These are phyloP conservation scores for Elsinoe australis DNA, from an alignment of 2,329 filamentous ascomycete genomes.

Conservation along the genomic window DNA sequence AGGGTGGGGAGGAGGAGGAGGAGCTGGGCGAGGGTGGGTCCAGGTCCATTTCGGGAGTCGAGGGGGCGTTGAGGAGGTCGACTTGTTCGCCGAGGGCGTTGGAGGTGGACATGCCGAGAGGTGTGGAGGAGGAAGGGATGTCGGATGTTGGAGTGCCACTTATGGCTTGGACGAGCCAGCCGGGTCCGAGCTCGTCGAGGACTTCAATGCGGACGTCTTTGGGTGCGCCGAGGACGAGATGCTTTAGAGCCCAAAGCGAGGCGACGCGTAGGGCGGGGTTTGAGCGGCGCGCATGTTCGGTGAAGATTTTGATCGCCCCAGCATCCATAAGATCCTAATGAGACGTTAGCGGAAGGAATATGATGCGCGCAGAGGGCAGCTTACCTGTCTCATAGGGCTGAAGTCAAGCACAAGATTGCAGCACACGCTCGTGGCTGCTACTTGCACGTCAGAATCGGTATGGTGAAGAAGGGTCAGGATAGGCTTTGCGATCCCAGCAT, in stretches of 20 bases:
- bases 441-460: conserved; percentile 67
- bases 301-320: conserved; percentile 68
- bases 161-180: conserved; percentile 75
- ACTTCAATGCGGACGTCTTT: conserved; percentile 68
- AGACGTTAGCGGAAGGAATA: conserved; percentile 7
- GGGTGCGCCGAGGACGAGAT: conserved; percentile 67
- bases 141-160: conserved; percentile 45
- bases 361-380: conserved; percentile 28
- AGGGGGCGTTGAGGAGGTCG: conserved; percentile 49
- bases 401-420: conserved; percentile 83
- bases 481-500: conserved; percentile 72
- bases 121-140: conserved; percentile 27
- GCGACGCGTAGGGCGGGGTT: conserved; percentile 75
- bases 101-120: conserved; percentile 46
- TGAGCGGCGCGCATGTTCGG: conserved; percentile 72
- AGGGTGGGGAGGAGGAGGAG: conserved; percentile 24
- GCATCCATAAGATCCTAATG: conserved; percentile 62
- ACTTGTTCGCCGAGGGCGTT: conserved; percentile 56
- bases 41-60: conserved; percentile 37
- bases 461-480: conserved; percentile 69
- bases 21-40: conserved; percentile 29
- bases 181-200: conserved; percentile 66
- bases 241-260: conserved; percentile 88
- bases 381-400: conserved; percentile 81
- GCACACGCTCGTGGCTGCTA: conserved; percentile 75